A percentile compares a stretch with the other conserved stretches of the same genome.
These are phyloP conservation scores for Hypoxylon sp. DNA, from an alignment of 2,329 filamentous ascomycete genomes.

Conservation along the genomic window DNA sequence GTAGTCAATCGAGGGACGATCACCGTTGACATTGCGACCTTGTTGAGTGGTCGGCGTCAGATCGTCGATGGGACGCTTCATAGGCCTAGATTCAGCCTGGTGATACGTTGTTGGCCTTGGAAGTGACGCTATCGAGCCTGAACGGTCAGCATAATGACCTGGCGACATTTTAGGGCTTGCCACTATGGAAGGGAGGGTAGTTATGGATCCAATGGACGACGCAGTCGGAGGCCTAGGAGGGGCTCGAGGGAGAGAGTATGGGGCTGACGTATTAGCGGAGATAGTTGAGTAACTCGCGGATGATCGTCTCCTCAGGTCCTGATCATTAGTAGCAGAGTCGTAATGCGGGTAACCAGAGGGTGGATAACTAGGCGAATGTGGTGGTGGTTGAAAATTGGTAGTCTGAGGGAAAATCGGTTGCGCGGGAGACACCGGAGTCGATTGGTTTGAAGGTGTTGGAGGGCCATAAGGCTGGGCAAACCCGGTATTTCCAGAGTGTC, in stretches of 20 bases:
- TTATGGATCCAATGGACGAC: slow-evolving; percentile 45
- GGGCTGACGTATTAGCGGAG: slow-evolving; percentile 43
- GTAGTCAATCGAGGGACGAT: slow-evolving; percentile 46
- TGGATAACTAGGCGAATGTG: slow-evolving; percentile 44
- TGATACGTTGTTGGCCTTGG: slow-evolving; percentile 43
- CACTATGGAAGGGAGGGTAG: slow-evolving; percentile 48
- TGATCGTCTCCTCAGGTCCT: slow-evolving; percentile 47
- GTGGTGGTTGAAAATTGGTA: slow-evolving; percentile 39
- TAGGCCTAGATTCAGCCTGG: slow-evolving; percentile 43
- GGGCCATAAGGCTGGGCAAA: slow-evolving; percentile 52
- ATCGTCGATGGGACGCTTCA: slow-evolving; percentile 50
- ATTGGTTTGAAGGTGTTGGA: slow-evolving; percentile 46
- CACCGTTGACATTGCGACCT: slow-evolving; percentile 47
- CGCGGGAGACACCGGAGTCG: slow-evolving; percentile 52
- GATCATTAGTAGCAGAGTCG: slow-evolving; percentile 45
- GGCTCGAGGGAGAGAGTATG: slow-evolving; percentile 30
- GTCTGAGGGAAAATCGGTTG: slow-evolving; percentile 49
- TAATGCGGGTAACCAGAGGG: slow-evolving; percentile 46
- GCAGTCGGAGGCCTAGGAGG: slow-evolving; percentile 46
- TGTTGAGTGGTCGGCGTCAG: slow-evolving; percentile 47
- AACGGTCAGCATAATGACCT: slow-evolving; percentile 43
- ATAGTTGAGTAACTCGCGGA: slow-evolving; percentile 46
- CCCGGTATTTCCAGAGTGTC: slow-evolving; percentile 44
- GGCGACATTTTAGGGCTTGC: slow-evolving; percentile 45
- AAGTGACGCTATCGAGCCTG: slow-evolving; percentile 42